Evolutionary conservation across 2,329 filamentous ascomycete species (phyloP).

Genomic region (Dothideomycetes sp.): DNA sequence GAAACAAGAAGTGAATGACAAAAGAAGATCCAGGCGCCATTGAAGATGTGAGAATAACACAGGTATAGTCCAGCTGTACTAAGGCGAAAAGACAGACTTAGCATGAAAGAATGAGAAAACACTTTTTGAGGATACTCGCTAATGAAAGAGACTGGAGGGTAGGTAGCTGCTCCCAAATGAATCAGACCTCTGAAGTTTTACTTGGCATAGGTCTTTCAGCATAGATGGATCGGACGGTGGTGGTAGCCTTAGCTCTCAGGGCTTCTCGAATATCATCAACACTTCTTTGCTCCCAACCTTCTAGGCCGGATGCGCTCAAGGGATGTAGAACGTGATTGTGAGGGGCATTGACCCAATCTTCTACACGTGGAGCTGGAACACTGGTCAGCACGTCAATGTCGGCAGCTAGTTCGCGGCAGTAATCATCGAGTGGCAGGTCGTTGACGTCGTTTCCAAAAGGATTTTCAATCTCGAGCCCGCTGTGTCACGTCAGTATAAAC

Average conservation of each 20-base stretch:
- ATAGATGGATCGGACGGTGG: constrained; percentile 21
- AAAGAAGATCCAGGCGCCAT: too few relatives aligned
- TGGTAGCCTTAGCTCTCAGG: constrained; percentile 31
- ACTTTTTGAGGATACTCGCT: too few relatives aligned
- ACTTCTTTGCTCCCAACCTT: constrained; percentile 28
- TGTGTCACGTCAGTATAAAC: constrained; percentile 26
- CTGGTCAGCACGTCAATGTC: constrained; percentile 68
- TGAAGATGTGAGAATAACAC: too few relatives aligned
- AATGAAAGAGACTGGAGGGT: too few relatives aligned
- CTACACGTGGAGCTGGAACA: constrained; percentile 41
- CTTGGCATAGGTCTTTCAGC: constrained; percentile 19
- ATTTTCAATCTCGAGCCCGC: constrained; percentile 76
- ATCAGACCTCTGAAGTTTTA: too few relatives aligned
- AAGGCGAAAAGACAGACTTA: too few relatives aligned
- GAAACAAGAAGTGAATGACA: too few relatives aligned
- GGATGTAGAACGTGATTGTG: constrained; percentile 51
- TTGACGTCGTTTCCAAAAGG: constrained; percentile 79
- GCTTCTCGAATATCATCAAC: constrained; percentile 36
- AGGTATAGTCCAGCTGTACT: too few relatives aligned
- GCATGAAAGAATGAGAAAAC: too few relatives aligned
- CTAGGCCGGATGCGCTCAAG: constrained; percentile 36
- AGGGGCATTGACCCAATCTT: constrained; percentile 42
- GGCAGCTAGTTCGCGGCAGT: constrained; percentile 62
- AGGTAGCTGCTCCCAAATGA: too few relatives aligned
- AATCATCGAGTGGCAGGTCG: constrained; percentile 66